Base-by-base conservation (phyloP, 176 grass and related monocot genomes). In the Cymbopogon citratus region DNA sequence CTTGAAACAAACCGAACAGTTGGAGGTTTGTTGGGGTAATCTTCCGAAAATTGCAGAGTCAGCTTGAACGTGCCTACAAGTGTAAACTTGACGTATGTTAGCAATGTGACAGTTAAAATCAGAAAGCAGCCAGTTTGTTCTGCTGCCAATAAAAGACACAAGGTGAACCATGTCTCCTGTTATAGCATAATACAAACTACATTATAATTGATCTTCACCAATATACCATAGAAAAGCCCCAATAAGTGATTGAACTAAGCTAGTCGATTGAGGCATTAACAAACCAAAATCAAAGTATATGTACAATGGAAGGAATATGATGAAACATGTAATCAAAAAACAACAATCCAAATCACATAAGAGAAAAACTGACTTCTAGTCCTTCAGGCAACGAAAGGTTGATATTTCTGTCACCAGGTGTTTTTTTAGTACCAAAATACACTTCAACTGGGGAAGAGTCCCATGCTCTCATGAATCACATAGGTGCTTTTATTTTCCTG, bases 11-110 rank as follows among this genome's bases (percentile, higher is more conserved):
- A 98, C 68, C 84, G 79, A 45, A 98, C 95, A 85, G 82, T 91
- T 19, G 95, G 92, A 35, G 95, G 95, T 46, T 95, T 98, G 84
- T 98, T 98, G n/a, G 95, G 92, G 60, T 98, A 98, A 86, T 98
- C 95, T 88, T 98, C 92, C 16, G 86, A 77, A 66, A 93, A 93
- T 80, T 95, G 86, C 76, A 98, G 79, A 13, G 92, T 98, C 78
- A 98, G 66, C 87, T 98, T 95, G 83, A 98, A 95, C 84, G 92
- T 98, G 62, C 95, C 95, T 98, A 66, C 34, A 81, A 56, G 67
- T 65, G 25, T 74, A 67, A 34, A 25, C 39, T 18, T 28, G 45
- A 29, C 23, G 60, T 15, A 79, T 29, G 39, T 92, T 28, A 89
- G 62, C 5, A 33, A 81, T 41, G 21, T 76, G 59, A 40, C 12